Conservation (phyloP, 2,329 filamentous ascomycete species). For the Fusarium albidum region DNA sequence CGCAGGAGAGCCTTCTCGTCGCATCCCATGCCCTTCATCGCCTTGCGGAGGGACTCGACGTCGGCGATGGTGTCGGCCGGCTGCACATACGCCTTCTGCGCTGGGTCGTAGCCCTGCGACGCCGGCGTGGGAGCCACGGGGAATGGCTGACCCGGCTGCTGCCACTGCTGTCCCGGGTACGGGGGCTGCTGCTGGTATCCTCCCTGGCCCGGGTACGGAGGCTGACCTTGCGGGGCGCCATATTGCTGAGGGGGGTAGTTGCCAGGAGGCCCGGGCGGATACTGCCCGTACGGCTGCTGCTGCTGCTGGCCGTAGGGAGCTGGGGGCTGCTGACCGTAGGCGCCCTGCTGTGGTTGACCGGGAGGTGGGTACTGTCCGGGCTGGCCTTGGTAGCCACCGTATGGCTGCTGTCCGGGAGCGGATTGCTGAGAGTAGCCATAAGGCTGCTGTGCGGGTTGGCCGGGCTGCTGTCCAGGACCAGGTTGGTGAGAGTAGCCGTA, state of each 20-base stretch:
- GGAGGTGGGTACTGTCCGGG: conserved; percentile 7
- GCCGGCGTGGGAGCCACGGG: conserved; percentile 37
- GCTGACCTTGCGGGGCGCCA: conserved; percentile 15
- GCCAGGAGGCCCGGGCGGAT: conserved; percentile 13
- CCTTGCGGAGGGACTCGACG: conserved; percentile 42
- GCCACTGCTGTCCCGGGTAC: conserved; percentile 31
- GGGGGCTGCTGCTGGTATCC: conserved; percentile 14
- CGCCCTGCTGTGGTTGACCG: conserved; percentile 12
- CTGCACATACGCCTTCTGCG: conserved; percentile 35
- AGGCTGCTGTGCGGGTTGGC: conserved; percentile 20
- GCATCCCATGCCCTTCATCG: conserved; percentile 48
- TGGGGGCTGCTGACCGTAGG: conserved; percentile 10
- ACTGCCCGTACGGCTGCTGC: too few relatives aligned
- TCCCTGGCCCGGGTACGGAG: conserved; percentile 12
- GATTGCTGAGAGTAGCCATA: conserved; percentile 11
- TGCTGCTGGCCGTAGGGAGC: conserved; percentile 11
- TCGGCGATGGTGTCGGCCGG: conserved; percentile 44
- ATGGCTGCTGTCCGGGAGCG: conserved; percentile 19
- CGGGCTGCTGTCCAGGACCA: conserved; percentile 4
- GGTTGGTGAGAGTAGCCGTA: conserved; percentile 19
- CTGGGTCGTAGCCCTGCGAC: conserved; percentile 41
- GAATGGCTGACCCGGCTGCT: conserved; percentile 26
- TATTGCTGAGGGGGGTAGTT: conserved; percentile 27
- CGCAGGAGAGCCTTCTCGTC: conserved; percentile 43
- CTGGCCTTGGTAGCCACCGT: conserved; percentile 6